Conservation (phyloP, 1,284 basidiomycete genomes). For the Trichosporon inkin region DNA sequence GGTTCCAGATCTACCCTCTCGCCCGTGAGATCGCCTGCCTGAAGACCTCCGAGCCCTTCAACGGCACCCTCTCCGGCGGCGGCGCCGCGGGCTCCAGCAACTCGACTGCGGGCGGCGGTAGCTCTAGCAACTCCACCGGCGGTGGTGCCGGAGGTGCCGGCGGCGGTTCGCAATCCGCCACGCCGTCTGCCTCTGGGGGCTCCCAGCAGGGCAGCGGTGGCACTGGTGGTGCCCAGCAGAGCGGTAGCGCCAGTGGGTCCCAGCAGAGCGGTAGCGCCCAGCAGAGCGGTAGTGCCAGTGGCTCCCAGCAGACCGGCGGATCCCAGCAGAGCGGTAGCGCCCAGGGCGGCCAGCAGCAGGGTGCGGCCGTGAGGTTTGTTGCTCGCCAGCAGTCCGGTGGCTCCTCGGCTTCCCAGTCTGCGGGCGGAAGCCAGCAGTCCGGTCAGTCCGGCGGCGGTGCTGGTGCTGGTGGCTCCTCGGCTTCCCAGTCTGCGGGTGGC, state of each 20-base stretch:
- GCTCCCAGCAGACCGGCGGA: not conserved
- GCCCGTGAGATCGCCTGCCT: slow-evolving; percentile 46
- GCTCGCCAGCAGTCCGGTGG: too few relatives aligned
- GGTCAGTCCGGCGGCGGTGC: not conserved
- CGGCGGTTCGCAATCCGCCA: too few relatives aligned
- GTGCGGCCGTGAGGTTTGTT: too few relatives aligned
- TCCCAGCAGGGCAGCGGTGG: not conserved
- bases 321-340: not conserved
- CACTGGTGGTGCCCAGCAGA: too few relatives aligned
- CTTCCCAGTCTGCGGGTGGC: not conserved
- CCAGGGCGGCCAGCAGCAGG: too few relatives aligned
- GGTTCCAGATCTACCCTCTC: slow-evolving; percentile 37
- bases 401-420: not conserved
- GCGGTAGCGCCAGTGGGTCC: too few relatives aligned
- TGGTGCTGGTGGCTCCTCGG: not conserved
- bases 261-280: not conserved
- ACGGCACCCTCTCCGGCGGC: slow-evolving; percentile 30
- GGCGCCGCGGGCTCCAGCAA: too few relatives aligned
- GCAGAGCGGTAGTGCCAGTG: not conserved
- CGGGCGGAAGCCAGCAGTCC: not conserved
- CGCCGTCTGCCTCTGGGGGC: not conserved
- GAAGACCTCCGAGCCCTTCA: slow-evolving; percentile 29
- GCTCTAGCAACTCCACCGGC: not conserved
- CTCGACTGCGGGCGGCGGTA: not conserved
- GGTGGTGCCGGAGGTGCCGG: too few relatives aligned